phyloP scores from a whole-genome alignment of 306 rosid genomes.

The Malus orientalis region DNA sequence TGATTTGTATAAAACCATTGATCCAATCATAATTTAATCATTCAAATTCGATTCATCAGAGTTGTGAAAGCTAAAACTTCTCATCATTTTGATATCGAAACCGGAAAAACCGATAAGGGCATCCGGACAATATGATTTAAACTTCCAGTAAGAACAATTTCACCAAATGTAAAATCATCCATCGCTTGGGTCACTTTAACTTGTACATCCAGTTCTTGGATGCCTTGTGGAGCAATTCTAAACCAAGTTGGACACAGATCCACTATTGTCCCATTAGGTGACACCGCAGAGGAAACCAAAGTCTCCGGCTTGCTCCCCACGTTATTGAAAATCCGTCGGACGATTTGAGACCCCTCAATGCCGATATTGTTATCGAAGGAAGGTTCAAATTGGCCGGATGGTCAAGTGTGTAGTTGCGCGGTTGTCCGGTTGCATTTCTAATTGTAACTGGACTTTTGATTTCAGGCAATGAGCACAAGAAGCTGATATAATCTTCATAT shows the following conservation, averaged over 20 bases:
- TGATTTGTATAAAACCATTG: neutral
- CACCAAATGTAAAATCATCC: constrained; percentile 61
- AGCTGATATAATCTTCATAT: constrained; percentile 53
- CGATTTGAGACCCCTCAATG: constrained; percentile 31
- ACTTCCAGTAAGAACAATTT: constrained; percentile 63
- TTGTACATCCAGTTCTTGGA: constrained; percentile 46
- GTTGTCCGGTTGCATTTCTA: constrained; percentile 42
- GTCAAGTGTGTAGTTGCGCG: constrained; percentile 38
- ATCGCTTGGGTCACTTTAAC: constrained; percentile 41
- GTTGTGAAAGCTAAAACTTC: neutral
- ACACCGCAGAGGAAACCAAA: constrained; percentile 42
- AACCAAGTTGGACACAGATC: constrained; percentile 49
- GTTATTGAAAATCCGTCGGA: constrained; percentile 48
- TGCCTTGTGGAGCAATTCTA: constrained; percentile 48
- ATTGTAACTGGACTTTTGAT: constrained; percentile 20
- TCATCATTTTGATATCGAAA: constrained; percentile 22
- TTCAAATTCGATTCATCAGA: neutral
- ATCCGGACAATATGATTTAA: constrained; percentile 68
- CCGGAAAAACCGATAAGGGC: constrained; percentile 51
- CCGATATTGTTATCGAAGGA: constrained; percentile 69
- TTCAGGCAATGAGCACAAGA: constrained; percentile 77
- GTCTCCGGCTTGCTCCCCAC: constrained; percentile 60
- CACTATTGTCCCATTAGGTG: constrained; percentile 70
- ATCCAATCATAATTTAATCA: neutral
- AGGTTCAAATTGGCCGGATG: constrained; percentile 72